Evolutionary conservation across 2,329 filamentous ascomycete genomes (phyloP).

Genomic region (Diplodia mutila): DNA sequence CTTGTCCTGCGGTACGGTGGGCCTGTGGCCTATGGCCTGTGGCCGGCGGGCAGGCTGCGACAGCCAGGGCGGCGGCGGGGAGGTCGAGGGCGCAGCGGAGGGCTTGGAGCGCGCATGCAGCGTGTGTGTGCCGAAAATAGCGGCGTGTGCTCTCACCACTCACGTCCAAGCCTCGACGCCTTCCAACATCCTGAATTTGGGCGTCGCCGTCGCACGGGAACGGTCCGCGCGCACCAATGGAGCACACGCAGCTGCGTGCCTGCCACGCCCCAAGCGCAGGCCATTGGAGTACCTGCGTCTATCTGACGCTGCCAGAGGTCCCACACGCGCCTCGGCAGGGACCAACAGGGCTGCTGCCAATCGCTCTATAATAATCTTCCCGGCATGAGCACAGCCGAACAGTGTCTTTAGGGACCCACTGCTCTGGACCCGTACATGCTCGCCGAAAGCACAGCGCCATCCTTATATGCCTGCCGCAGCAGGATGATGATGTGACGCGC

Average conservation of each 20-base stretch:
- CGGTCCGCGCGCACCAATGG: constrained; percentile 24
- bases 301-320: constrained; percentile 8
- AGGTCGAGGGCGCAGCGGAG: constrained; percentile 13
- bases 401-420: constrained; percentile 24
- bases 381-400: constrained; percentile 25
- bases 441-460: constrained; percentile 22
- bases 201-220: constrained; percentile 25
- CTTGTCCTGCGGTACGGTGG: neutral
- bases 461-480: constrained; percentile 26
- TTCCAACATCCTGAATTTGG: constrained; percentile 15
- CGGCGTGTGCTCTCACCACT: constrained; percentile 14
- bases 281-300: constrained; percentile 26
- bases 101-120: constrained; percentile 10
- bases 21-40: neutral
- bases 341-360: constrained; percentile 10
- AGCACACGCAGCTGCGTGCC: neutral
- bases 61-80: neutral
- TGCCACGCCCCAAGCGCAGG: constrained; percentile 3
- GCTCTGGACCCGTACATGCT: constrained; percentile 18
- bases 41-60: neutral
- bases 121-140: constrained; percentile 25
- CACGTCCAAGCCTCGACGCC: constrained; percentile 25
- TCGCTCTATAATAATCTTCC: constrained; percentile 25
- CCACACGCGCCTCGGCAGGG: constrained; percentile 15
- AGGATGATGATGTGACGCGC: constrained; percentile 26